These are phyloP conservation scores for Yamadazyma philogaea DNA, from an alignment of 805 yeast genomes.

Conservation along the genomic window DNA sequence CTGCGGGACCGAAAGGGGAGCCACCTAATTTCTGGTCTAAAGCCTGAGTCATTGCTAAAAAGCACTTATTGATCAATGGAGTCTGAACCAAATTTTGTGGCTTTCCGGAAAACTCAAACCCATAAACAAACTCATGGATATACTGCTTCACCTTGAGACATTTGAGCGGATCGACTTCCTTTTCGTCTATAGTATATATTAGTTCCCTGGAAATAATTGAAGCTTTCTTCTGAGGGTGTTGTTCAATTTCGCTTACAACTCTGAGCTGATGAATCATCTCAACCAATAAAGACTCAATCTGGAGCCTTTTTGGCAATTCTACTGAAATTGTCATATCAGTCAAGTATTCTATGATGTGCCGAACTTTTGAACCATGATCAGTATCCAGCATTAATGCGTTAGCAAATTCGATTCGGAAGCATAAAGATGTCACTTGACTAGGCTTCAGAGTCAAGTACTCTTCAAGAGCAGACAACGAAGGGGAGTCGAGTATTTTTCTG, in stretches of 20 bases:
- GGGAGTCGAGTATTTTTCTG: not conserved
- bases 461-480: not conserved
- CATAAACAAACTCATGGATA: slow-evolving; percentile 53
- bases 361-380: not conserved
- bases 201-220: slow-evolving; percentile 9
- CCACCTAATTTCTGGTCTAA: slow-evolving; percentile 77
- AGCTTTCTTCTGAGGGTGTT: not conserved
- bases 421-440: slow-evolving; percentile 53
- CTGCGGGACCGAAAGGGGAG: slow-evolving; percentile 93
- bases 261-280: slow-evolving; percentile 63
- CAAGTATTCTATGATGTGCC: not conserved
- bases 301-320: slow-evolving; percentile 15
- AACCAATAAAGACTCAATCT: slow-evolving; percentile 58
- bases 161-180: slow-evolving; percentile 22
- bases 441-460: slow-evolving; percentile 44
- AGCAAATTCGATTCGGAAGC: slow-evolving; percentile 61
- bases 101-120: slow-evolving; percentile 78
- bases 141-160: slow-evolving; percentile 52
- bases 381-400: slow-evolving; percentile 27
- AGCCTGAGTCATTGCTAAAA: slow-evolving; percentile 69
- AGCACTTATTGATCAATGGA: slow-evolving; percentile 63
- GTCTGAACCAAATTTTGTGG: slow-evolving; percentile 75
- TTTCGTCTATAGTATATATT: slow-evolving; percentile 4
- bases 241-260: slow-evolving; percentile 16
- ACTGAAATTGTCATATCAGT: not conserved